Evolutionary conservation across 2,329 filamentous ascomycete species (phyloP), one percentile per base, ranked within the genome.

Genomic region (Cytospora chrysosperma): DNA sequence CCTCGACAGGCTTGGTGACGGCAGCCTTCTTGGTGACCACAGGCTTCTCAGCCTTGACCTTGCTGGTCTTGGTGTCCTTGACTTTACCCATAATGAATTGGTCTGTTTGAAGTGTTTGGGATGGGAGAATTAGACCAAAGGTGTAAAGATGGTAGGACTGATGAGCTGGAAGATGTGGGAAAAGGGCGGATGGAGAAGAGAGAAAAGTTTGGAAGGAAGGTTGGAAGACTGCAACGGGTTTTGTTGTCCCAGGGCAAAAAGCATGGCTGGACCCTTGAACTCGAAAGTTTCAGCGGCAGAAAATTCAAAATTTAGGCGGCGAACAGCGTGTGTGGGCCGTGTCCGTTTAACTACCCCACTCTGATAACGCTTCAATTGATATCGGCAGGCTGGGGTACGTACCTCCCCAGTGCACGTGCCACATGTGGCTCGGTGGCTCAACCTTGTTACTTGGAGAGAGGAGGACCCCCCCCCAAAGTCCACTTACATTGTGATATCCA

Each of bases 1-100:
- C 84, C 75, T 89, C 82, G 66, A 85, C 80, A 59, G 87, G 74
- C 82, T 92, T 93, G 79, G 83, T 85, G 71, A 91, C 82, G 68
- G 85, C 84, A 69, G 82, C 87, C 70, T 82, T 82, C 82, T 91
- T 91, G 77, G 88, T 86, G 70, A 78, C 73, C 71, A 78, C 76
- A 70, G 81, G 73, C 66, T 79, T 74, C 72, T 82, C 81, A 71
- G 78, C 75, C 69, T 82, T 79, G 72, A 81, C 73, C 79, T 85
- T 85, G 69, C 77, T 72, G 70, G 73, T 74, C 72, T 77, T 84
- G 72, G 73, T 79, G 74, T 88, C 82, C 80, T 89, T 90, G 61
- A 81, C 78, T 79, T 89, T 89, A 76, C 81, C 86, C 87, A 89
- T 90, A 76, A 70, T 81, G 75, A 77, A 64, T 21, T 15, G 65